Conservation (phyloP, 768 basidiomycete genomes). For the Leccinum sublutescens region DNA sequence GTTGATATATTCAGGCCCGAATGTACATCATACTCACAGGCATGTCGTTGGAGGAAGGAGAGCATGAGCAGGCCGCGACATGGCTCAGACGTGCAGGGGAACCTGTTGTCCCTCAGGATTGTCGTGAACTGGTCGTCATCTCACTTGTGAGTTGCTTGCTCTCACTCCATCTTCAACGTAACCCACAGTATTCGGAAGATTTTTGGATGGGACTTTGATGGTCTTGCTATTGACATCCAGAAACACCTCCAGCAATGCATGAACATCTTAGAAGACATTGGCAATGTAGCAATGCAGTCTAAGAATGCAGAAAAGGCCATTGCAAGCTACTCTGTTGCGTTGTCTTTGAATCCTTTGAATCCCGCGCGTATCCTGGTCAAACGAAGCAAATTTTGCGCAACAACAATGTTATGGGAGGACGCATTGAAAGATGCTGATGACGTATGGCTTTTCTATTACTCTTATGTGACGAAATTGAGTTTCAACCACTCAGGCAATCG, state of each 20-base stretch:
- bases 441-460: no score
- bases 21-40: conserved; percentile 1
- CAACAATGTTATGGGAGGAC: not conserved
- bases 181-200: not conserved
- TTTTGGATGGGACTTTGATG: conserved; percentile 15
- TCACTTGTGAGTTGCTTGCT: conserved; percentile 5
- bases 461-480: not conserved
- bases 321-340: no score
- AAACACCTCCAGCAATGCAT: no score
- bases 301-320: no score
- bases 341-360: not conserved
- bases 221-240: not conserved
- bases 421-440: conserved; percentile 5
- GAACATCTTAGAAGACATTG: no score
- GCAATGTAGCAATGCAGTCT: no score
- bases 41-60: not conserved
- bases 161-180: no score
- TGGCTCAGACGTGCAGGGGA: no score
- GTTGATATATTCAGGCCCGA: conserved; percentile 1
- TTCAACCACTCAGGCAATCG: not conserved
- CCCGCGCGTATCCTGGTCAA: conserved; percentile 1
- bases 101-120: not conserved
- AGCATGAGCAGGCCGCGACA: not conserved
- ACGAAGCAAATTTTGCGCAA: conserved; percentile 2
- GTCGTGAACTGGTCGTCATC: not conserved